Evolutionary conservation across 169 alveolate species (phyloP).

Genomic region (Plasmodium adleri): DNA sequence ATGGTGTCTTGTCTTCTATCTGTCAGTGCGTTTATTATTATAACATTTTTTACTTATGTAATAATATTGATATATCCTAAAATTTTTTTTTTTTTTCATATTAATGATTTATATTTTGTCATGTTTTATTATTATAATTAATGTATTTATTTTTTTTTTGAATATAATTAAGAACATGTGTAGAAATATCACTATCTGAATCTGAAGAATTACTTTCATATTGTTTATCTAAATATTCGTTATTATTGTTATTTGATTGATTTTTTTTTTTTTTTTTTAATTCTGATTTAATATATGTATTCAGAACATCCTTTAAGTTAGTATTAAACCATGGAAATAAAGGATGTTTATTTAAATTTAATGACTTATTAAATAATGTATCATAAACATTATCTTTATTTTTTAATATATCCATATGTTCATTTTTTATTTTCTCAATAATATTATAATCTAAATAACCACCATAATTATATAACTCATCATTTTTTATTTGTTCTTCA

Average conservation of each 20-base stretch:
- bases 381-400: slow-evolving; percentile 38
- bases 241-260: neutral
- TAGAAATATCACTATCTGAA: slow-evolving; percentile 60
- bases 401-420: slow-evolving; percentile 27
- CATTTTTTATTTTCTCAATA: slow-evolving; percentile 39
- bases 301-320: slow-evolving; percentile 56
- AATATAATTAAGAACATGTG: slow-evolving; percentile 53
- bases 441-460: slow-evolving; percentile 59
- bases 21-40: too few relatives aligned
- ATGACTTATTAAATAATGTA: slow-evolving; percentile 34
- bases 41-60: too few relatives aligned
- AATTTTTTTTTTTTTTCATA: neutral
- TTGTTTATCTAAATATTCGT: slow-evolving; percentile 30
- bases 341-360: slow-evolving; percentile 58
- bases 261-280: slow-evolving; percentile 60
- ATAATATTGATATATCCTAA: too few relatives aligned
- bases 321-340: slow-evolving; percentile 67
- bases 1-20: too few relatives aligned
- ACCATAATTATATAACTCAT: slow-evolving; percentile 68
- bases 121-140: neutral
- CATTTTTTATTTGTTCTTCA: slow-evolving; percentile 69
- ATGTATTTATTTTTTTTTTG: slow-evolving; percentile 30
- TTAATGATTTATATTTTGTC: neutral
- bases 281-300: slow-evolving; percentile 52
- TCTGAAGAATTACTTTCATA: slow-evolving; percentile 48